A percentile compares a stretch with the other conserved stretches of the same genome.
Conservation (phyloP, 2,329 filamentous ascomycete species). For the Nemania sp. region DNA sequence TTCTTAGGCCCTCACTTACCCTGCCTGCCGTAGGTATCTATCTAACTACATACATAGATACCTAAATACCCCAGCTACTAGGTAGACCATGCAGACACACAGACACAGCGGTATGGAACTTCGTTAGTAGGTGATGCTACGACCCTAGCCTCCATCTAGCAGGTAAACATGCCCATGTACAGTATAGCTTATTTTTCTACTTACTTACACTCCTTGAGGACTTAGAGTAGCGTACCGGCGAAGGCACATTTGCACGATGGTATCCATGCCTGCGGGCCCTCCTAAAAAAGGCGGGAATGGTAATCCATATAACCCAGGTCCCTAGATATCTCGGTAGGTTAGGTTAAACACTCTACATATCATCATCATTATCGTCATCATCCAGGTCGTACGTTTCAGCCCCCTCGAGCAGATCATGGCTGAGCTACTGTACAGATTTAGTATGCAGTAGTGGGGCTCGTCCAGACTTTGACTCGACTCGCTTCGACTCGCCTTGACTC, state of each 20-base stretch:
- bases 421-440: no score
- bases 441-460: background rate
- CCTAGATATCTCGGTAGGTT: no score
- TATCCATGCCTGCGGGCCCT: constrained; percentile 6
- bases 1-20: no score
- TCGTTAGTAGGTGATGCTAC: background rate
- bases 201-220: no score
- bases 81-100: background rate
- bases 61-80: no score
- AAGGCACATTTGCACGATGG: background rate
- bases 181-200: no score
- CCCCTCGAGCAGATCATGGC: constrained; percentile 4
- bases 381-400: background rate
- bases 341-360: background rate
- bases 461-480: background rate
- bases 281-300: background rate
- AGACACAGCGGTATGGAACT: constrained; percentile 14
- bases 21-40: no score
- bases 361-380: background rate
- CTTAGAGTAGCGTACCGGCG: background rate
- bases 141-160: no score
- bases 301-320: no score
- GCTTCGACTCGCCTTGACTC: no score
- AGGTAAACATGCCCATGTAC: no score
- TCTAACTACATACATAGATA: no score